Evolutionary conservation across 1,284 basidiomycete genomes (phyloP), one percentile per base, ranked within the genome.

Genomic region (Sporisorium exsertum): DNA sequence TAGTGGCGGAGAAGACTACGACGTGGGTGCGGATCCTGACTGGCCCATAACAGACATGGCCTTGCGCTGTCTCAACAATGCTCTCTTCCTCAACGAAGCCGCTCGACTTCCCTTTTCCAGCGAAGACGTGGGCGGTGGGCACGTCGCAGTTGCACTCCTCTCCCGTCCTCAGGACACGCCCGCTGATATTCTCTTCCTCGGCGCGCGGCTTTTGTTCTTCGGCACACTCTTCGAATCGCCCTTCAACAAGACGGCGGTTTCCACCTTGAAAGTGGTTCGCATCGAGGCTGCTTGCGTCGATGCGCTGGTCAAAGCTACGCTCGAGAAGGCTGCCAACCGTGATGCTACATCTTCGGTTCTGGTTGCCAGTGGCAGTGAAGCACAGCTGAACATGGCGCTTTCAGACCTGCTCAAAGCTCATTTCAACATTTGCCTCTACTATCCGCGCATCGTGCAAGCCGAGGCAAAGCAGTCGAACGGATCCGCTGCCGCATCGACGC

Each of bases 371-470:
- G 77, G 71, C 6, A 68, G 56, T 29, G 52, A 52, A 15, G 67
- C 71, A 8, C 79, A 77, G 43, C 50, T 79, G 20, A 69, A 72
- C 13, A 60, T 55, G 13, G 81, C 81, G 4, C 58, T 79, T 0
- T 69, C 77, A 0, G 81, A 83, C 50, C 42, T 80, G 29, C 76
- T 81, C 60, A 83, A 83, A 51, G 73, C 74, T 0, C 65, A 78
- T 40, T 83, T 83, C 69, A 83, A 83, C 59, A 61, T 83, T 22
- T 64, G 75, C 37, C 72, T 83, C 12, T 81, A 83, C 66, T 81
- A 81, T 42, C 80, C 81, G 8, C 54, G 80, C 16, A 67, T 81
- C 42, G 56, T 58, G 0, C 57, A 68, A 5, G 72, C 64, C 10
- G 65, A 69, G 26, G 55, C 58, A 8, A 61, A 71, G 54, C 51